A percentile compares a stretch with the other conserved stretches of the same genome.
phyloP scores from a whole-genome alignment of 1,284 basidiomycete species.

The Ceratobasidium sp. region DNA sequence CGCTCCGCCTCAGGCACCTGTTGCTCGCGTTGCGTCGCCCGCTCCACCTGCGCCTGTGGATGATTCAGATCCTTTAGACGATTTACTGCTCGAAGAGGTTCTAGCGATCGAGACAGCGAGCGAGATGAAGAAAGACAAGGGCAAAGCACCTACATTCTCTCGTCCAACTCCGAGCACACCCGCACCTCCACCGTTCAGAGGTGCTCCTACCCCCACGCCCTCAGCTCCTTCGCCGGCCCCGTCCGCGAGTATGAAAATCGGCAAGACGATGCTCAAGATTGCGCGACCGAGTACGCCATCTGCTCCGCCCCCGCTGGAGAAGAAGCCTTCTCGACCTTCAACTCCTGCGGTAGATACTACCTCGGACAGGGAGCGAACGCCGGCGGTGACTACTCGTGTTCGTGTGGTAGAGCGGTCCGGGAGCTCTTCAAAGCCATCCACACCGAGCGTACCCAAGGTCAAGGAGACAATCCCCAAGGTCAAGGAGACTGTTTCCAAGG shows the following conservation, averaged over 20 bases:
- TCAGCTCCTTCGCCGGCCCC: conserved; percentile 49
- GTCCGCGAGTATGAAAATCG: conserved; percentile 40
- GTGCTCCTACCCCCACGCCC: conserved; percentile 48
- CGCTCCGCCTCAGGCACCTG: conserved; percentile 33
- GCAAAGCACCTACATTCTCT: conserved; percentile 59
- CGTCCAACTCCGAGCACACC: conserved; percentile 46
- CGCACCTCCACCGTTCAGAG: conserved; percentile 22
- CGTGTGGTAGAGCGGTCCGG: conserved; percentile 23
- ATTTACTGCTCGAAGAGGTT: conserved; percentile 78
- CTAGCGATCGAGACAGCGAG: conserved; percentile 81
- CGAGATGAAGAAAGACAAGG: conserved; percentile 72
- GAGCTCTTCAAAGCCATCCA: conserved; percentile 2
- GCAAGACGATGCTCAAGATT: conserved; percentile 37
- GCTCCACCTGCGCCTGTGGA: conserved; percentile 53
- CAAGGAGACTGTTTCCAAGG: too few species aligned
- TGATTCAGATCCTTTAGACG: conserved; percentile 80
- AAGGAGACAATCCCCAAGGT: conserved; percentile 20
- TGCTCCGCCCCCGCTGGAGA: conserved; percentile 17
- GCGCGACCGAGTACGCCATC: conserved; percentile 40
- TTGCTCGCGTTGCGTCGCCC: conserved; percentile 55
- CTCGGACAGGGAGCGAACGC: conserved; percentile 34
- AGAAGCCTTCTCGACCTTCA: conserved; percentile 45
- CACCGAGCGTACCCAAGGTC: neutral
- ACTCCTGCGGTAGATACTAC: conserved; percentile 24
- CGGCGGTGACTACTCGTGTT: conserved; percentile 39